These are phyloP conservation scores for Mortierella hygrophila DNA, from an alignment of 192 early-diverging fungal species.

Conservation along the genomic window DNA sequence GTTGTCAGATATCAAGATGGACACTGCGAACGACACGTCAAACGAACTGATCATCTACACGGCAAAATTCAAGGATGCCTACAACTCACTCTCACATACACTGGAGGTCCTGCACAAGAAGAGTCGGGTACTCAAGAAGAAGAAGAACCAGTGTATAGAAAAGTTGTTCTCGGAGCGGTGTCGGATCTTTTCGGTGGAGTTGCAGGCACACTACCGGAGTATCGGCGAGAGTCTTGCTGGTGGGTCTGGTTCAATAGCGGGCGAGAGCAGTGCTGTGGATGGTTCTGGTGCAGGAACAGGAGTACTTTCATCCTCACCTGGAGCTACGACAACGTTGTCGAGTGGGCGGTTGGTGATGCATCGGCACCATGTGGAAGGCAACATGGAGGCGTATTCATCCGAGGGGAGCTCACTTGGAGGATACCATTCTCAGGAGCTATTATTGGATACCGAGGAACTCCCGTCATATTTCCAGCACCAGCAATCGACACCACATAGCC, in stretches of 20 bases:
- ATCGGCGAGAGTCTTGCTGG: constrained; percentile 36
- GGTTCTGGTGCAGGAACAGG: neutral
- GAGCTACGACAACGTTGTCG: neutral
- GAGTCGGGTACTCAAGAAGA: constrained; percentile 34
- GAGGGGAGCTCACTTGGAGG: constrained; percentile 16
- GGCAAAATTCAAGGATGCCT: constrained; percentile 43
- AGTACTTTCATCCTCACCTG: neutral
- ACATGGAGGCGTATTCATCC: constrained; percentile 19
- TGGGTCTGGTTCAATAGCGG: neutral
- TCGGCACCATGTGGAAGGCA: constrained; percentile 40
- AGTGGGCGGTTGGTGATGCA: constrained; percentile 10
- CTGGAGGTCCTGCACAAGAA: constrained; percentile 35
- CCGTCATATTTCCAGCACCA: constrained; percentile 54
- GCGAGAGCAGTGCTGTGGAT: neutral
- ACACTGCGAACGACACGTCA: constrained; percentile 37
- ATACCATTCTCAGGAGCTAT: constrained; percentile 30
- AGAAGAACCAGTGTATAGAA: constrained; percentile 34
- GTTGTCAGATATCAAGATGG: constrained; percentile 50
- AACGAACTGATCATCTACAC: constrained; percentile 48
- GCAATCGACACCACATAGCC: constrained; percentile 3
- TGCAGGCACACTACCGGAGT: constrained; percentile 49
- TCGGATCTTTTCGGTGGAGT: constrained; percentile 40
- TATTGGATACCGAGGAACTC: constrained; percentile 34
- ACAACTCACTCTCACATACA: constrained; percentile 37
- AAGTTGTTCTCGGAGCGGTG: constrained; percentile 50